A percentile compares a stretch with the other conserved stretches of the same genome.
Evolutionary conservation across 148 eudicot genomes (phyloP).

Genomic region (Fallopia convolvulus): DNA sequence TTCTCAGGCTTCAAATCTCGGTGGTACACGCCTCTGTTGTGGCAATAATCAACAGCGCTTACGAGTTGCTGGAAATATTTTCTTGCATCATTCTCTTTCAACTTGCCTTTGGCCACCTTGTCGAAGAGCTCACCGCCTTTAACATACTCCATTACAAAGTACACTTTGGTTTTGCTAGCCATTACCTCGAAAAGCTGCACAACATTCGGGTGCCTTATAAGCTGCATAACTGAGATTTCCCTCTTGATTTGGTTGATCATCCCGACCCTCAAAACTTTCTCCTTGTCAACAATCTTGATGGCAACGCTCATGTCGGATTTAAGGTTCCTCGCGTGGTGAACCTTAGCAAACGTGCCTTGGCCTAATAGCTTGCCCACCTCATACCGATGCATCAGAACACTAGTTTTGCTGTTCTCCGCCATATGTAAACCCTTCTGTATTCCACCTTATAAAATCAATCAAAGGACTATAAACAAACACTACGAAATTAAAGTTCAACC

Average conservation of each 20-base stretch:
- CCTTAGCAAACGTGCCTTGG: slow-evolving; percentile 55
- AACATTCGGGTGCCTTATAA: slow-evolving; percentile 38
- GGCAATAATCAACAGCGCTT: slow-evolving; percentile 48
- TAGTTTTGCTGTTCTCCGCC: slow-evolving; percentile 21
- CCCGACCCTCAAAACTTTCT: slow-evolving; percentile 37
- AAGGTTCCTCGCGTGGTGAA: slow-evolving; percentile 36
- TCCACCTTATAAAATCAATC: neutral
- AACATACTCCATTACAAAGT: slow-evolving; percentile 42
- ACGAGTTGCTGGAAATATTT: slow-evolving; percentile 44
- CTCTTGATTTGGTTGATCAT: slow-evolving; percentile 46
- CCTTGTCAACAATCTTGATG: slow-evolving; percentile 39
- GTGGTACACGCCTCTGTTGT: slow-evolving; percentile 46
- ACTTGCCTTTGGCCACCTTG: slow-evolving; percentile 39
- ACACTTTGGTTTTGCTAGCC: slow-evolving; percentile 41
- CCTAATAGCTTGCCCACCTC: slow-evolving; percentile 41
- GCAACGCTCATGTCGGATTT: slow-evolving; percentile 33
- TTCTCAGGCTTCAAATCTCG: slow-evolving; percentile 46
- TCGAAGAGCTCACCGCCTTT: slow-evolving; percentile 42
- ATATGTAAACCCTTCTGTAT: neutral
- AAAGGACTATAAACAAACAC: neutral
- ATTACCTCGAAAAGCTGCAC: slow-evolving; percentile 44
- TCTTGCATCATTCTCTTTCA: slow-evolving; percentile 31
- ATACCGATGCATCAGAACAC: slow-evolving; percentile 29
- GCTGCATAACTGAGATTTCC: slow-evolving; percentile 47
- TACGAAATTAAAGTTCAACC: slow-evolving; percentile 36